A percentile compares a stretch with the other conserved stretches of the same genome.
phyloP scores from a whole-genome alignment of 2,329 filamentous ascomycete genomes.

The Pestalotiopsis sp. region DNA sequence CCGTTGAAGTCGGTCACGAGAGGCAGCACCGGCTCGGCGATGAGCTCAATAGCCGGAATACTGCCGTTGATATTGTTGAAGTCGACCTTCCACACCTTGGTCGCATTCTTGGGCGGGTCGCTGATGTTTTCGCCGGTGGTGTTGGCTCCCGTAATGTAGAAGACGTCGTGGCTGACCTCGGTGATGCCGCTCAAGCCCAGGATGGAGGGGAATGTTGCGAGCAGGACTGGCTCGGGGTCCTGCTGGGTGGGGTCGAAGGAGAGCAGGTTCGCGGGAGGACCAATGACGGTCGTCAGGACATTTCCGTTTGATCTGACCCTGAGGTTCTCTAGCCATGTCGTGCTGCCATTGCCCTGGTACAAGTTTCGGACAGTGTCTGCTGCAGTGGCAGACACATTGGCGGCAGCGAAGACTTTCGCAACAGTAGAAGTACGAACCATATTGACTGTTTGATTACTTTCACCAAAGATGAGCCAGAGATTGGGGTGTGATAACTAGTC shows the following conservation, averaged over 20 bases:
- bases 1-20: conserved; percentile 5
- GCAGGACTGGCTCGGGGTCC: background rate
- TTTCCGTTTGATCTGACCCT: background rate
- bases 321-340: background rate
- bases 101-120: background rate
- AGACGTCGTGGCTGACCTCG: conserved; percentile 3
- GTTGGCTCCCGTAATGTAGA: background rate
- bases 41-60: background rate
- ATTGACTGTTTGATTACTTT: background rate
- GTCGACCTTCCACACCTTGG: background rate
- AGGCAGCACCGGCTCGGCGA: background rate
- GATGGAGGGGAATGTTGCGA: conserved; percentile 1
- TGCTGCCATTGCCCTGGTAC: conserved; percentile 1
- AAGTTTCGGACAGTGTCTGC: background rate
- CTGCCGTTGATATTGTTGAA: background rate
- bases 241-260: background rate
- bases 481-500: background rate
- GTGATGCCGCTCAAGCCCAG: background rate
- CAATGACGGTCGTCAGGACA: background rate
- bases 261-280: background rate
- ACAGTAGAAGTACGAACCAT: background rate
- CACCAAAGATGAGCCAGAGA: background rate
- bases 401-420: background rate
- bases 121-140: background rate
- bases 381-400: background rate